A percentile compares a stretch with the other conserved stretches of the same genome.
Evolutionary conservation across 2,329 filamentous ascomycete genomes (phyloP).

Genomic region (Fusarium sp.): DNA sequence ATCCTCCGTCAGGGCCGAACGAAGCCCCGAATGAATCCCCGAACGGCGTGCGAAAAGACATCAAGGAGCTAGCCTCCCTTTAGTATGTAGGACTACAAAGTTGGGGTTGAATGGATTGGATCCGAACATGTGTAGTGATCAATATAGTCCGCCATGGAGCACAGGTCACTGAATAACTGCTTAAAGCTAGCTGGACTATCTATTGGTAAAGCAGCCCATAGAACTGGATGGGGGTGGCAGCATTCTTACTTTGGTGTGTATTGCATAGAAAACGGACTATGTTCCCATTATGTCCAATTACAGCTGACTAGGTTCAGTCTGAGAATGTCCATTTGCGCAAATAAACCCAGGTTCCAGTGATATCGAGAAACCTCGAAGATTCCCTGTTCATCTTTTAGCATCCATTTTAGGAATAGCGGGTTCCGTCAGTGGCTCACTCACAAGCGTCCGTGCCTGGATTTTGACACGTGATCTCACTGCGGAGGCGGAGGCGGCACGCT

Average conservation of each 20-base stretch:
- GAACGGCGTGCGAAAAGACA: background rate
- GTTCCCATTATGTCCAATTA: background rate
- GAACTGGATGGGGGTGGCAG: background rate
- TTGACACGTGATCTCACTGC: background rate
- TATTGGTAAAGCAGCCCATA: background rate
- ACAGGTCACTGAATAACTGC: background rate
- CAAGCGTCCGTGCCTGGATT: slow-evolving; percentile 1
- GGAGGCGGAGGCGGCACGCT: slow-evolving; percentile 1
- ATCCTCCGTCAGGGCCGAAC: background rate
- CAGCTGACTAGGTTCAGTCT: background rate
- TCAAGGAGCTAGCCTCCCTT: background rate
- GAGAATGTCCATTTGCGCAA: background rate
- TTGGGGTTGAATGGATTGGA: background rate
- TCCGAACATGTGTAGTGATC: background rate
- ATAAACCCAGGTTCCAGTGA: background rate
- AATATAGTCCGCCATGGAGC: too few relatives aligned
- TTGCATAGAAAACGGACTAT: too few relatives aligned
- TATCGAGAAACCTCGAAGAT: background rate
- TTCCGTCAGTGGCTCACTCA: slow-evolving; percentile 4
- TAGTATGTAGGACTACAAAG: background rate
- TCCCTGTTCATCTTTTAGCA: background rate
- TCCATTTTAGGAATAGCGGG: background rate
- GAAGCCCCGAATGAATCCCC: background rate
- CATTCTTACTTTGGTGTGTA: background rate
- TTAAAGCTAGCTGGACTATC: background rate